These are phyloP conservation scores for Ogataea nonfermentans DNA, from an alignment of 805 yeast species.

Conservation along the genomic window DNA sequence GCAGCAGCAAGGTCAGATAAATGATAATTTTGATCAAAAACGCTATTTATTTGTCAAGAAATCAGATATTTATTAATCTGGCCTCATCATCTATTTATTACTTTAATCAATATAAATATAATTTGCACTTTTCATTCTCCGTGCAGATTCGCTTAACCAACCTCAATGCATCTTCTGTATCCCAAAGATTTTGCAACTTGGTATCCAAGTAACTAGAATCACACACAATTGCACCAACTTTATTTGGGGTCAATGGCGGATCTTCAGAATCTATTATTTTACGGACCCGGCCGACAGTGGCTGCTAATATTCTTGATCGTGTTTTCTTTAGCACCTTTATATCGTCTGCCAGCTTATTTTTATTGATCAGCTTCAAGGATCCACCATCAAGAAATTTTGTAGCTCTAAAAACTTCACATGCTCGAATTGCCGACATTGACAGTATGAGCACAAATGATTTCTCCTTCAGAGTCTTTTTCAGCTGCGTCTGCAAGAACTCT, in stretches of 20 bases:
- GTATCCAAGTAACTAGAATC: constrained; percentile 62
- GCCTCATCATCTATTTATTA: constrained; percentile 9
- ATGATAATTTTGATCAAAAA: not conserved
- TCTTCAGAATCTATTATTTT: constrained; percentile 47
- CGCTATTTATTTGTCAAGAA: constrained; percentile 5
- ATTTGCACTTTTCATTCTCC: constrained; percentile 41
- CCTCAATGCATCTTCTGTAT: constrained; percentile 45
- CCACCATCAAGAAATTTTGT: constrained; percentile 44
- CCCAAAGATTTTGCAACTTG: constrained; percentile 62
- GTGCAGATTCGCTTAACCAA: constrained; percentile 39
- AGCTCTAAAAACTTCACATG: constrained; percentile 79
- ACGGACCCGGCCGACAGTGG: constrained; percentile 61
- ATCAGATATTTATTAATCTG: not conserved
- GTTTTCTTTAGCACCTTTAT: constrained; percentile 43
- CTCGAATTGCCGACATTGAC: constrained; percentile 79
- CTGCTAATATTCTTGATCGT: constrained; percentile 50
- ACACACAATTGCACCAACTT: constrained; percentile 53
- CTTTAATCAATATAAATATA: constrained; percentile 44
- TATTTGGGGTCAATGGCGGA: constrained; percentile 38
- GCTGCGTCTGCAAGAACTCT: constrained; percentile 50
- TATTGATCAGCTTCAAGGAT: constrained; percentile 69
- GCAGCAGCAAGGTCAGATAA: constrained; percentile 32
- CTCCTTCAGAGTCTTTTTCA: constrained; percentile 45
- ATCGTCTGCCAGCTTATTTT: constrained; percentile 70
- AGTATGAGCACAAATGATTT: constrained; percentile 49